These are phyloP conservation scores for Pythium aristosporum DNA, from an alignment of 352 stramenopile genomes.

Conservation along the genomic window DNA sequence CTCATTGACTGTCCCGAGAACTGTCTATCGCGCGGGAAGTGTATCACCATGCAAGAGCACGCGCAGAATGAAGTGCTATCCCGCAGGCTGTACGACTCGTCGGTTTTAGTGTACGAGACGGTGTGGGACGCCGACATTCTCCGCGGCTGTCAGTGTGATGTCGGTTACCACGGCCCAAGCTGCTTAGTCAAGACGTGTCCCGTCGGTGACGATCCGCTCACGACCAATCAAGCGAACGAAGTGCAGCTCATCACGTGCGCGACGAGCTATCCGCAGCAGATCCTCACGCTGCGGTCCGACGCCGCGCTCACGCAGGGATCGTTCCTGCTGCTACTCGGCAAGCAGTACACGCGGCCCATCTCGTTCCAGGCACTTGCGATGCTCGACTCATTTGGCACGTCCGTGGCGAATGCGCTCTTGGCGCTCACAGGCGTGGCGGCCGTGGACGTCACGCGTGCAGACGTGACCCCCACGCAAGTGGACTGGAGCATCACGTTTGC, in stretches of 20 bases:
- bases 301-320: slow-evolving; percentile 44
- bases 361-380: slow-evolving; percentile 47
- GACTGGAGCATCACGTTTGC: slow-evolving; percentile 62
- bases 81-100: slow-evolving; percentile 49
- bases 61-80: slow-evolving; percentile 50
- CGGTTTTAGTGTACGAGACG: slow-evolving; percentile 40
- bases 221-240: slow-evolving; percentile 52
- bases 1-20: slow-evolving; percentile 47
- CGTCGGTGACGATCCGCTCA: slow-evolving; percentile 70
- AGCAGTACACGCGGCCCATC: slow-evolving; percentile 64
- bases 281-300: slow-evolving; percentile 47
- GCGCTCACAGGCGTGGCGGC: slow-evolving; percentile 37
- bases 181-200: slow-evolving; percentile 66
- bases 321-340: slow-evolving; percentile 62
- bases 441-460: slow-evolving; percentile 39
- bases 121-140: slow-evolving; percentile 80
- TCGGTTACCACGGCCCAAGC: slow-evolving; percentile 47
- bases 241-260: slow-evolving; percentile 59
- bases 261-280: slow-evolving; percentile 64
- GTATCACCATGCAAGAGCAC: slow-evolving; percentile 64
- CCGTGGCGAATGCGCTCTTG: slow-evolving; percentile 47
- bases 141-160: slow-evolving; percentile 74
- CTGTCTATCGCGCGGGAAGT: slow-evolving; percentile 56
- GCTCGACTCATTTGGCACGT: slow-evolving; percentile 47
- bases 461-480: slow-evolving; percentile 30